Conservation (phyloP, 2,329 filamentous ascomycete genomes). For the Alternaria dauci region DNA sequence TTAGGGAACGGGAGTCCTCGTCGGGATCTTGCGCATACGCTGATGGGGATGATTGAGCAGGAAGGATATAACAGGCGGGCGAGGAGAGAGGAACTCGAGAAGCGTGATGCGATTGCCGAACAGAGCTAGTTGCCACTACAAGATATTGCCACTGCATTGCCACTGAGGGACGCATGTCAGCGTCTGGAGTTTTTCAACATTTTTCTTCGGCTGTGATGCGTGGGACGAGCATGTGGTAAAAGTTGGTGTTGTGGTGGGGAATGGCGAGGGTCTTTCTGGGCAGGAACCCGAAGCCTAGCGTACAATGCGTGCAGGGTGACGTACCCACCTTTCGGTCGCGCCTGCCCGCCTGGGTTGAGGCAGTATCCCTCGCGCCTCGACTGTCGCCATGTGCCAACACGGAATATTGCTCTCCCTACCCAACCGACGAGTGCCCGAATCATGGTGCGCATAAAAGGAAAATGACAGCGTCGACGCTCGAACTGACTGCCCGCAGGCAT, state of each 20-base stretch:
- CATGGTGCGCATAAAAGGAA: slow-evolving; percentile 10
- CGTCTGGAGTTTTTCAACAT: too few relatives aligned
- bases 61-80: not conserved
- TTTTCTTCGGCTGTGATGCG: not conserved
- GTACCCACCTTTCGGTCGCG: slow-evolving; percentile 19
- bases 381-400: slow-evolving; percentile 12
- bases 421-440: slow-evolving; percentile 2
- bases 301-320: slow-evolving; percentile 9
- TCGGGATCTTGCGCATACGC: not conserved
- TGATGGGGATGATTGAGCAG: not conserved
- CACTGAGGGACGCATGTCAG: too few relatives aligned
- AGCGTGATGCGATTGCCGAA: not conserved
- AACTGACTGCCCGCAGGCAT: slow-evolving; percentile 36
- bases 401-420: not conserved
- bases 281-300: slow-evolving; percentile 14
- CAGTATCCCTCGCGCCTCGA: slow-evolving; percentile 5
- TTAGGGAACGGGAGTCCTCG: not conserved
- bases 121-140: not conserved
- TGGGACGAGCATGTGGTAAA: not conserved
- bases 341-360: slow-evolving; percentile 4
- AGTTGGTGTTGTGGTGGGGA: not conserved
- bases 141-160: too few relatives aligned
- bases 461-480: not conserved
- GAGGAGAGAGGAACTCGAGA: not conserved
- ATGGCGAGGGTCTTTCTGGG: not conserved